Evolutionary conservation across 768 basidiomycete genomes (phyloP), one percentile per base, ranked within the genome.

Genomic region (Rickenella mellea): DNA sequence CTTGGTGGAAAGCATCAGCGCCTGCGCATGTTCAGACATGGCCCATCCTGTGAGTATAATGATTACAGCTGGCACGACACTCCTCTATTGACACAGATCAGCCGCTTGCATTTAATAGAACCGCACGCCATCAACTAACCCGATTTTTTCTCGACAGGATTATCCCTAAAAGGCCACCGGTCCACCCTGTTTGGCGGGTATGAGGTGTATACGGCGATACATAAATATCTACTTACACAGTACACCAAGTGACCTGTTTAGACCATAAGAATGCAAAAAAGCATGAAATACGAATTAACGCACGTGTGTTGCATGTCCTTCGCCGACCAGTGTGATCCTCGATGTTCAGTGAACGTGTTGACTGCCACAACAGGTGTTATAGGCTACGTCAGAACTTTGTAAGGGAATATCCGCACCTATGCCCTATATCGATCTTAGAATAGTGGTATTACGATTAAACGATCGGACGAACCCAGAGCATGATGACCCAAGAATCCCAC

Each of bases 231-330:
- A 51, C 75, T 39, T 64, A 83, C 83, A 86, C 27, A 87, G 64
- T 19, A 87, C 69, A 24, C 84, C 84, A 6, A 90, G 64, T 39
- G 83, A 75, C 2, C 83, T 87, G 42, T 2, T 39, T 27, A 27
- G 9, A 43, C 20, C 14, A n/a, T 19, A 5, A 32, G 17, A 36
- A 14, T n/a, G n/a, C 33, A 30, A 28, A 14, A 15, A 17, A 40
- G 28, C n/a, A 19, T 6, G 27, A 27, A 8, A 25, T n/a, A 19
- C 30, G 20, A 19, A n/a, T 4, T 31, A 5, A 69, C 83, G 48
- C 55, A 88, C 79, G 88, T 90, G 59, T 94, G 91, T 53, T 93
- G 90, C 86, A 92, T 85, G 58, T 94, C 92, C 58, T 94, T 92
- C 41, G 82, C 83, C 2, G 79, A 83, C 92, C 92, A 94, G 1